Conservation (phyloP, 2,329 filamentous ascomycete genomes). For the Fusarium sp. region DNA sequence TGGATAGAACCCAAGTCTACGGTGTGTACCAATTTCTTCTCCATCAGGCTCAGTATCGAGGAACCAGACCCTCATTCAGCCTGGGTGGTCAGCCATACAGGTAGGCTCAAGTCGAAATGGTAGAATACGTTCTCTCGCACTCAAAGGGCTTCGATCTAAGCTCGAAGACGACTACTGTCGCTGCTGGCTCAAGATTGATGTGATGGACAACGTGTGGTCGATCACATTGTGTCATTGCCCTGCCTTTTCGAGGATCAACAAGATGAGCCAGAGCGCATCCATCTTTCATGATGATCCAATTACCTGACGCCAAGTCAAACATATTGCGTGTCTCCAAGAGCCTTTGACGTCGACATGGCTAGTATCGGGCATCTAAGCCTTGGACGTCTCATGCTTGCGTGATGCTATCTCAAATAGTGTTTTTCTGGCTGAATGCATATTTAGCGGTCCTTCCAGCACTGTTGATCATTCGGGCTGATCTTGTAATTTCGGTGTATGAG, state of each 20-base stretch:
- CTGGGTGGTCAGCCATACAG: neutral
- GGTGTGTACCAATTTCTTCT: neutral
- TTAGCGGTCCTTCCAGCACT: neutral
- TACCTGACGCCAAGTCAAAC: neutral
- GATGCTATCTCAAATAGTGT: neutral
- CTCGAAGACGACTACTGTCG: neutral
- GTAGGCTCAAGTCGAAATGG: neutral
- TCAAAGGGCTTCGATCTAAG: neutral
- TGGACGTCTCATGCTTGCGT: neutral
- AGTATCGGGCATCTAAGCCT: neutral
- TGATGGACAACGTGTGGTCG: neutral
- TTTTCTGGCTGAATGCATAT: neutral
- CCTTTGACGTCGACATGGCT: neutral
- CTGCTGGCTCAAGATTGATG: neutral
- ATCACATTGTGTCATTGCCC: neutral
- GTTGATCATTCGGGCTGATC: neutral
- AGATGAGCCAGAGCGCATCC: neutral
- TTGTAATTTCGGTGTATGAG: constrained; percentile 13
- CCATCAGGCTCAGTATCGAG: neutral
- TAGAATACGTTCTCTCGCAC: neutral
- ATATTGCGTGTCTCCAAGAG: neutral
- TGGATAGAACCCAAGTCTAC: neutral
- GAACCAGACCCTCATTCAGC: neutral
- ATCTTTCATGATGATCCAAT: neutral
- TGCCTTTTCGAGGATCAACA: neutral